Percentiles rank a stretch among this genome's conserved stretches.
Evolutionary conservation across 2,329 filamentous ascomycete genomes (phyloP).

Genomic region (Xylaria sp.): DNA sequence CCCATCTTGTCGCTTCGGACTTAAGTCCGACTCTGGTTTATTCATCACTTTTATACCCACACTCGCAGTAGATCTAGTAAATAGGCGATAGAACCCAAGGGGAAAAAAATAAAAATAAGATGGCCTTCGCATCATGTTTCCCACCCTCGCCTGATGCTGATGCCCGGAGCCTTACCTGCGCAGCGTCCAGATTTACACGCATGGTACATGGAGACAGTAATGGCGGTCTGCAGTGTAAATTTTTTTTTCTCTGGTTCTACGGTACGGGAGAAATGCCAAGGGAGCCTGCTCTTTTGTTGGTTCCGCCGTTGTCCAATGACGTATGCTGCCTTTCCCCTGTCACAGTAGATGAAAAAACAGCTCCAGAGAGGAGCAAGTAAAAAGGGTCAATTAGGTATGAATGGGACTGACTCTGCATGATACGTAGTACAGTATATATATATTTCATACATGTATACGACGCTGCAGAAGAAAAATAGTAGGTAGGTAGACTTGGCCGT

Average conservation of each 20-base stretch:
- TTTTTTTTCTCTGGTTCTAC: neutral
- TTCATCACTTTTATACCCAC: slow-evolving; percentile 25
- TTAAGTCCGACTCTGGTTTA: slow-evolving; percentile 15
- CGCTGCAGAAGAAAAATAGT: slow-evolving; percentile 3
- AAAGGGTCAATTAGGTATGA: slow-evolving; percentile 13
- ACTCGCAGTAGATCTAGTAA: neutral
- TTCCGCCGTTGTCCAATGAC: slow-evolving; percentile 24
- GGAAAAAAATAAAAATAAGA: neutral
- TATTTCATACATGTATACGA: neutral
- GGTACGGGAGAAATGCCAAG: slow-evolving; percentile 17
- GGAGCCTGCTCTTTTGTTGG: slow-evolving; percentile 20
- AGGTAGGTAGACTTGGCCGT: neutral
- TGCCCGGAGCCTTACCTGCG: slow-evolving; percentile 15
- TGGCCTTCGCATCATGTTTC: neutral
- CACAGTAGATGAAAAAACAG: neutral
- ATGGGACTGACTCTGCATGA: no score
- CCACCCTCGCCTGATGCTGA: neutral
- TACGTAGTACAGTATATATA: neutral
- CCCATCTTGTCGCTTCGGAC: neutral
- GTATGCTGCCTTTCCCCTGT: slow-evolving; percentile 1
- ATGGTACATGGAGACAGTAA: neutral
- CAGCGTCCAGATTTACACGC: neutral
- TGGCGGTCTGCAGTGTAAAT: slow-evolving; percentile 16
- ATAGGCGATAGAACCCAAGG: neutral
- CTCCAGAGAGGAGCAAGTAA: neutral